A percentile compares a stretch with the other conserved stretches of the same genome.
Evolutionary conservation across 768 basidiomycete species (phyloP).

Genomic region (Lentinula detonsa): DNA sequence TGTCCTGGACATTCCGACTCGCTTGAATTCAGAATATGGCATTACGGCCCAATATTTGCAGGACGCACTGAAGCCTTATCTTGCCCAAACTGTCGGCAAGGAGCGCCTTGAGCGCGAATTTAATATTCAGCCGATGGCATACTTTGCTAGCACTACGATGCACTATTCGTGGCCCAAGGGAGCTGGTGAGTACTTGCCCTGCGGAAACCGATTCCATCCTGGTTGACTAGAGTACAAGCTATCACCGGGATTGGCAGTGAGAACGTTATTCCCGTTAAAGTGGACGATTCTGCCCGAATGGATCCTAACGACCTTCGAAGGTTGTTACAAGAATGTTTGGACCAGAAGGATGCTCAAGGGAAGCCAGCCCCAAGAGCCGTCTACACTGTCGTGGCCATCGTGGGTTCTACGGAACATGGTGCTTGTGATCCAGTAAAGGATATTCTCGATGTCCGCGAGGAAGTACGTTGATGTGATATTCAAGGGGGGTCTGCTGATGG

Average conservation of each 20-base stretch:
- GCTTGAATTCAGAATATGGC: constrained; percentile 25
- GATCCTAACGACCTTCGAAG: constrained; percentile 19
- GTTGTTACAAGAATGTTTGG: constrained; percentile 22
- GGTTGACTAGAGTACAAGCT: constrained; percentile 18
- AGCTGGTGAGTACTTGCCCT: constrained; percentile 24
- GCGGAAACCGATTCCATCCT: background rate
- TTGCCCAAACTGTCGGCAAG: constrained; percentile 31
- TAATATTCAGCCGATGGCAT: constrained; percentile 13
- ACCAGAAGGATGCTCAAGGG: constrained; percentile 3
- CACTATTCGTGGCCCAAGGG: constrained; percentile 43
- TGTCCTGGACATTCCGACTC: constrained; percentile 28
- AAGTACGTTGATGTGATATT: constrained; percentile 12
- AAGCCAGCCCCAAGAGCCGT: constrained; percentile 20
- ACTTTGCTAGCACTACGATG: constrained; percentile 17
- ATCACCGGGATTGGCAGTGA: constrained; percentile 35
- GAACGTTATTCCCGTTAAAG: constrained; percentile 26
- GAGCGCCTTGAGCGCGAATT: constrained; percentile 20
- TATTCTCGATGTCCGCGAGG: constrained; percentile 26
- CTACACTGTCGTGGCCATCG: constrained; percentile 35
- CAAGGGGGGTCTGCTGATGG: background rate
- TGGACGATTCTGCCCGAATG: constrained; percentile 31
- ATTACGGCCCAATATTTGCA: constrained; percentile 27
- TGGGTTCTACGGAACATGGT: constrained; percentile 40
- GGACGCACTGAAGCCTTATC: constrained; percentile 21
- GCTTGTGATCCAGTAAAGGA: constrained; percentile 33